Base-by-base conservation (phyloP, 2,329 filamentous ascomycete species). In the Trichoderma simmonsii region DNA sequence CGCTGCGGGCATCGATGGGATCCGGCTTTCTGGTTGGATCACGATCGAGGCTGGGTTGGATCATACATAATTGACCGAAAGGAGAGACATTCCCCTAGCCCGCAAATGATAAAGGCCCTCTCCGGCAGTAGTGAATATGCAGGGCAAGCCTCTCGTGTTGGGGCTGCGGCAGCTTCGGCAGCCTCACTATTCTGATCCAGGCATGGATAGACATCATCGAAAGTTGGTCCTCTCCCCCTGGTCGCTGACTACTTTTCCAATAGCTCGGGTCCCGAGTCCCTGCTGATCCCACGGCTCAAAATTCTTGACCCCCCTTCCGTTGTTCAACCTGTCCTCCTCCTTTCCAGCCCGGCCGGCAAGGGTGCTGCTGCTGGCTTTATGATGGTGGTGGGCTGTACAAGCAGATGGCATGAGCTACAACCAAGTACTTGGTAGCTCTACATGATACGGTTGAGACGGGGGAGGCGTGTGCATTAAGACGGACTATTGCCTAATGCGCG, bases 381-480 rank as follows among this genome's bases (percentile, higher is more conserved):
- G 24, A 34, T 59, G 39, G 39, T 43, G 65, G 54, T 60, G 65
- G 34, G 36, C 56, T 60, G 36, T 68, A 28, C 65, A 21, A 56
- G 32, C 14, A 57, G 26, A 39, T 18, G 15, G 54, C 36, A 59
- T 43, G 65, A 59, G 65, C 54, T 68, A 43, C 65, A 21, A 30
- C 36, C 65, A 68, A 32, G 34, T 34, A 60, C 36, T 43, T 60
- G 65, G 34, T 68, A 60, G 39, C 54, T 60, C 18, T 68, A 60
- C 56, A 43, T 60, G 65, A 18, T 54, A 54, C 57, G 6, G 11
- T 54, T 39, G 28, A 54, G 39, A 69, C 39, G 39, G 57, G 57
- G 66, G 66, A 69, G 66, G 66, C 66, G 66, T 69, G 66, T 69
- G 66, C 66, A 69, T 69, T 28, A 36, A 15, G 48, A 21, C 3